Evolutionary conservation across 495 filamentous ascomycete species (phyloP), one percentile per base, ranked within the genome.

Genomic region (Penicillium alfredii): DNA sequence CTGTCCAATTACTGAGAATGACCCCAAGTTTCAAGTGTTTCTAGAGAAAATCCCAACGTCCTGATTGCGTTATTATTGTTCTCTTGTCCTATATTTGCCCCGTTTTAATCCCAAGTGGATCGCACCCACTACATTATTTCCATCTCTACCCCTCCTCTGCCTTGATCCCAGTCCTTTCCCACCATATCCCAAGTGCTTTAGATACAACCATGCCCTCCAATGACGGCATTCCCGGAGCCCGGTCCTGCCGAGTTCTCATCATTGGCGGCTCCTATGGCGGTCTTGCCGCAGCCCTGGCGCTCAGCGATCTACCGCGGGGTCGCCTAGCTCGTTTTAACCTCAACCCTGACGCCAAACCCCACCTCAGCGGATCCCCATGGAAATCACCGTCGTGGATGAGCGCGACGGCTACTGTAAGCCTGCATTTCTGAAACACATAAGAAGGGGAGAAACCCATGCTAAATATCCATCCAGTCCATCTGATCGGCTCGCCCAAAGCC

Each of bases 351-450:
- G 43, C 44, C 13, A 49, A 53, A 9, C 35, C 51, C 53, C 55
- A 5, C 34, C 57, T 12, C 53, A 55, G 16, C 55, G 57, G 10
- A 65, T 78, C 21, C 63, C 71, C 1, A 45, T 84, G 12, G 63
- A 82, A 23, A 76, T 84, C 30, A 84, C 79, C 7, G 64, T 86
- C 6, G 72, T 84, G 4, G 81, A 86, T 46, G 77, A 83, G 40
- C 63, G 77, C 14, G 82, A 86, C 66, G 82, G 82, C 16, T 83
- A 72, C 54, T 84, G 80, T 84, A 47, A 48, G 58, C 60, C 45
- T 17, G 26, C n/a, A n/a, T n/a, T n/a, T n/a, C n/a, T n/a, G n/a
- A n/a, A n/a, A n/a, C n/a, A n/a, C n/a, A n/a, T n/a, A n/a, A n/a
- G n/a, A n/a, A n/a, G n/a, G n/a, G n/a, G n/a, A n/a, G n/a, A n/a